Conservation (phyloP, 1,284 basidiomycete genomes). For the Trametes pubescens region DNA sequence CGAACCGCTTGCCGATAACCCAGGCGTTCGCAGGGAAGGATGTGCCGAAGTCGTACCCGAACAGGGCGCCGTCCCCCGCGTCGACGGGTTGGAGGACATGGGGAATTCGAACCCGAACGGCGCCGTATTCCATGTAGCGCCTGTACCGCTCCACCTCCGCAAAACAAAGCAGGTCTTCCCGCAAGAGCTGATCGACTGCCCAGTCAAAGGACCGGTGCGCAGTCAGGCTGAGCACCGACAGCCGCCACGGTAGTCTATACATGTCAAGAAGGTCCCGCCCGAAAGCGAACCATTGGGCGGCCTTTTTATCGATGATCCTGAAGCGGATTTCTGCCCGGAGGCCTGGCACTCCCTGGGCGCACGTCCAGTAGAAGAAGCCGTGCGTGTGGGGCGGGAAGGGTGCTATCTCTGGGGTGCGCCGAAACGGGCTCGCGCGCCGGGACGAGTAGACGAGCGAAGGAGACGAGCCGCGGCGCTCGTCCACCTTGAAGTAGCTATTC, state of each 20-base stretch:
- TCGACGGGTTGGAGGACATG: neutral
- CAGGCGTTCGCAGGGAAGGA: too few species aligned
- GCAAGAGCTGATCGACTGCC: neutral
- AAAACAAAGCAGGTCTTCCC: neutral
- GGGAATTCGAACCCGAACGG: neutral
- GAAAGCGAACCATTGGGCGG: constrained; percentile 1
- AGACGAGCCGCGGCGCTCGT: neutral
- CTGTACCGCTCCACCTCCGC: neutral
- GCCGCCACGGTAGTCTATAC: constrained; percentile 10
- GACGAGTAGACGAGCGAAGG: neutral
- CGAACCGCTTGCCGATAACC: too few species aligned
- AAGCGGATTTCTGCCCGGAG: constrained; percentile 16
- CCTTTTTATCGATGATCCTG: neutral
- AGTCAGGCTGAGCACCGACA: neutral
- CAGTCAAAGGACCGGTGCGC: neutral
- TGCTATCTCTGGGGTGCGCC: neutral
- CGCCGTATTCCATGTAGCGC: neutral
- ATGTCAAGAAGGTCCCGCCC: constrained; percentile 17
- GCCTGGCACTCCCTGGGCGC: neutral
- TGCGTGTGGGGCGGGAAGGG: constrained; percentile 25
- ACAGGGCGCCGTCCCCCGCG: neutral
- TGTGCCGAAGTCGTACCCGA: neutral
- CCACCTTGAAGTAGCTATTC: neutral
- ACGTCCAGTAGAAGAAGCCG: constrained; percentile 26
- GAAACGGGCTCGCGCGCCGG: too few species aligned